A percentile compares a stretch with the other conserved stretches of the same genome.
Conservation (phyloP, 345 rosid species). For the Linum lewisii region DNA sequence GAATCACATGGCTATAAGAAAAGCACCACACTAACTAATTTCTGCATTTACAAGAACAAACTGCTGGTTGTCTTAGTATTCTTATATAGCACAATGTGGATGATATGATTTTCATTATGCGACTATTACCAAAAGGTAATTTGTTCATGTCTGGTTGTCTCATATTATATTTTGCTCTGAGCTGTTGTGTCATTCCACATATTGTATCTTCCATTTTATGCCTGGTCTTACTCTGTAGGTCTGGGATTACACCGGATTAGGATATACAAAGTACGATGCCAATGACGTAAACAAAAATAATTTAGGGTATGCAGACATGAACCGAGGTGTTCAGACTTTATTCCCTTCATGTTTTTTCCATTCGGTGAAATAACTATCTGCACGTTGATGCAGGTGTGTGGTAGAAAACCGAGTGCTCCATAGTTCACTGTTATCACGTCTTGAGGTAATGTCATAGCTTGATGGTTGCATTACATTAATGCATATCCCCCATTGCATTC, state of each 20-base stretch:
- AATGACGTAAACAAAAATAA: constrained; percentile 61
- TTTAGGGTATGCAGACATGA: constrained; percentile 51
- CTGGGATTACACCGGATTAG: constrained; percentile 95
- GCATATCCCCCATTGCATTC: neutral
- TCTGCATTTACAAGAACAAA: neutral
- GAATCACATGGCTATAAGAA: neutral
- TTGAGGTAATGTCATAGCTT: constrained; percentile 39
- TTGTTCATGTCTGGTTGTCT: neutral
- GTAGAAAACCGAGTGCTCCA: constrained; percentile 97
- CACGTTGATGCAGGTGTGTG: constrained; percentile 54
- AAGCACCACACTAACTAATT: neutral
- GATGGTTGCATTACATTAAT: neutral
- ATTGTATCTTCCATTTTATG: neutral
- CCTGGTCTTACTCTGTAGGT: constrained; percentile 37
- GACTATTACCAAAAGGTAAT: neutral
- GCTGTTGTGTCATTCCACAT: neutral
- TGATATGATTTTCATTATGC: neutral
- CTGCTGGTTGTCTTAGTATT: neutral
- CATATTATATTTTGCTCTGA: neutral
- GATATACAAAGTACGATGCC: constrained; percentile 73
- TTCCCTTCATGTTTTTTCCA: constrained; percentile 4
- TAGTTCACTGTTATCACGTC: constrained; percentile 52
- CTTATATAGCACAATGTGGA: neutral
- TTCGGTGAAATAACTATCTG: constrained; percentile 13
- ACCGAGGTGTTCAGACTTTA: neutral